phyloP scores from a whole-genome alignment of 2,329 filamentous ascomycete genomes.

The Fonsecaea pugnacius region DNA sequence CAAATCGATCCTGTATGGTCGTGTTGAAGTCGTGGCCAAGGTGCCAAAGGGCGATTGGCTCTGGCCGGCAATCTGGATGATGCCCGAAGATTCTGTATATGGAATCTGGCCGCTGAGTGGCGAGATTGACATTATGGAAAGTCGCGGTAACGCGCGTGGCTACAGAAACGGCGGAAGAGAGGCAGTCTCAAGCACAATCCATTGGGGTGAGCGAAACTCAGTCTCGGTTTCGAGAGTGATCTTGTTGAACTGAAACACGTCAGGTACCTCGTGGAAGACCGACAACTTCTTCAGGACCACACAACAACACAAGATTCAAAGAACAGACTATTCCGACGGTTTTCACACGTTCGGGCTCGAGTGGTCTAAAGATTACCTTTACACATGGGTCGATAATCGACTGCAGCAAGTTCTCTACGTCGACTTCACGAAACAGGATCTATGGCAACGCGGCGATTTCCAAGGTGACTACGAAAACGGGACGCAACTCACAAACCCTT shows the following conservation, averaged over 20 bases:
- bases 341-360: slow-evolving; percentile 61
- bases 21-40: slow-evolving; percentile 60
- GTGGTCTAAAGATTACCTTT: slow-evolving; percentile 59
- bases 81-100: slow-evolving; percentile 54
- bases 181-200: slow-evolving; percentile 51
- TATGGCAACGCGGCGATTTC: slow-evolving; percentile 50
- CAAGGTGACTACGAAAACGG: slow-evolving; percentile 48
- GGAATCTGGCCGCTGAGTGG: slow-evolving; percentile 58
- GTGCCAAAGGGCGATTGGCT: slow-evolving; percentile 61
- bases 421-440: slow-evolving; percentile 35
- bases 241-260: slow-evolving; percentile 13
- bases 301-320: slow-evolving; percentile 38
- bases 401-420: slow-evolving; percentile 36
- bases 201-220: slow-evolving; percentile 49
- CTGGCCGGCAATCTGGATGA: slow-evolving; percentile 60
- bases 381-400: slow-evolving; percentile 55
- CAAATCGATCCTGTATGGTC: slow-evolving; percentile 55
- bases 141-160: slow-evolving; percentile 52
- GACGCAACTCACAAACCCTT: slow-evolving; percentile 52
- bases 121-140: slow-evolving; percentile 60
- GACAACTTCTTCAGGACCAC: slow-evolving; percentile 42
- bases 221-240: slow-evolving; percentile 30
- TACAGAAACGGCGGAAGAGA: slow-evolving; percentile 51
- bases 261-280: slow-evolving; percentile 22
- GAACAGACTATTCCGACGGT: slow-evolving; percentile 38